These are phyloP conservation scores for Lactarius psammicola DNA, from an alignment of 768 basidiomycete species.

Conservation along the genomic window DNA sequence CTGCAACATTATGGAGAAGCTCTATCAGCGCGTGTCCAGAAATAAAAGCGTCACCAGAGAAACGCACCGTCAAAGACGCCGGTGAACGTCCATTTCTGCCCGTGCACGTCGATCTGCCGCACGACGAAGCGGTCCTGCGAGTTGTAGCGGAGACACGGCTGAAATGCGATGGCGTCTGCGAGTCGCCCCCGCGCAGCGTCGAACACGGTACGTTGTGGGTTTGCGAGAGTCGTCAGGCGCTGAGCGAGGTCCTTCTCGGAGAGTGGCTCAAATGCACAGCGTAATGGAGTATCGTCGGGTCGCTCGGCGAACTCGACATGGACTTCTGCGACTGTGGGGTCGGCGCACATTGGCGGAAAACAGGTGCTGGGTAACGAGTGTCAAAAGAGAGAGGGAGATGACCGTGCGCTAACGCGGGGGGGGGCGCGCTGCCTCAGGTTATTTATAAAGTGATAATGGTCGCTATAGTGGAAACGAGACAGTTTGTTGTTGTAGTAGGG, in stretches of 20 bases:
- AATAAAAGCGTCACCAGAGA: neutral
- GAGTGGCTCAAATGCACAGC: slow-evolving; percentile 27
- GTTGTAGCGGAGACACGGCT: slow-evolving; percentile 42
- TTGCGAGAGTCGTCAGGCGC: slow-evolving; percentile 22
- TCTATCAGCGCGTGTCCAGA: neutral
- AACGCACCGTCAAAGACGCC: slow-evolving; percentile 48
- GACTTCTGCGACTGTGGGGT: slow-evolving; percentile 17
- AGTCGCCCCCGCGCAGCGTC: slow-evolving; percentile 26
- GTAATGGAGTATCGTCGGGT: slow-evolving; percentile 23
- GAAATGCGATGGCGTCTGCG: slow-evolving; percentile 45
- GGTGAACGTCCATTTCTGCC: slow-evolving; percentile 44
- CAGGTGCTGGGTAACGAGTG: neutral
- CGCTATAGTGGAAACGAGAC: slow-evolving; percentile 8
- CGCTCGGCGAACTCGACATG: slow-evolving; percentile 25
- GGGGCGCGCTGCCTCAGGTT: neutral
- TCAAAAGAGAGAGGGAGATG: neutral
- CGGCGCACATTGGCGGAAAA: slow-evolving; percentile 6
- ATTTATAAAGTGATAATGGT: neutral
- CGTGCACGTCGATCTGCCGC: slow-evolving; percentile 42
- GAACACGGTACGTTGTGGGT: slow-evolving; percentile 24
- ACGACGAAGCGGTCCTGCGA: slow-evolving; percentile 44
- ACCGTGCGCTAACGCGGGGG: neutral
- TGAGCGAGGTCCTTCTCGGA: slow-evolving; percentile 20
- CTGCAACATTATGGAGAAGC: slow-evolving; percentile 31
- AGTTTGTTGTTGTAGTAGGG: slow-evolving; percentile 11